Percentiles rank a stretch among this genome's conserved stretches.
phyloP scores from a whole-genome alignment of 1,139 yeast genomes.

The Lodderomyces oxycetoniae region DNA sequence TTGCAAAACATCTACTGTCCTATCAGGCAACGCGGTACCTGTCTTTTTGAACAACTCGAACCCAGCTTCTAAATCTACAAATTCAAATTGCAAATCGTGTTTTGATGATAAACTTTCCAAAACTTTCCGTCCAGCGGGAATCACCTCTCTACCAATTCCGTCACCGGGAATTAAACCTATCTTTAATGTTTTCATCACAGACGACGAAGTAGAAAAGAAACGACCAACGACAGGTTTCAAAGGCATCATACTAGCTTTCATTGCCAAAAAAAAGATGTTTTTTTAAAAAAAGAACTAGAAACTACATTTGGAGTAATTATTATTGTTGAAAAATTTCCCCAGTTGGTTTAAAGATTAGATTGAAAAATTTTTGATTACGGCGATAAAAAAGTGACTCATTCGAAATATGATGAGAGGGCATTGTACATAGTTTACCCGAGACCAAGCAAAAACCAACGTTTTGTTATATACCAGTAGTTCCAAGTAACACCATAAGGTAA shows the following conservation, averaged over 20 bases:
- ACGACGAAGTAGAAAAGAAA: slow-evolving; percentile 32
- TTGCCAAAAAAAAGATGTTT: background rate
- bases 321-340: too few species aligned
- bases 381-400: too few species aligned
- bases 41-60: slow-evolving; percentile 88
- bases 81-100: slow-evolving; percentile 76
- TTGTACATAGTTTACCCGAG: too few species aligned
- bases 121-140: slow-evolving; percentile 87
- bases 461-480: too few species aligned
- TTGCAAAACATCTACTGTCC: slow-evolving; percentile 76
- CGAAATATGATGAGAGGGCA: too few species aligned
- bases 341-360: too few species aligned
- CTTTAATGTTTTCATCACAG: slow-evolving; percentile 34
- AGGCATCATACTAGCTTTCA: background rate
- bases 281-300: slow-evolving; percentile 1
- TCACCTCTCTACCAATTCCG: slow-evolving; percentile 96
- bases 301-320: too few species aligned
- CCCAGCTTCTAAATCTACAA: slow-evolving; percentile 87
- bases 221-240: slow-evolving; percentile 16
- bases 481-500: too few species aligned
- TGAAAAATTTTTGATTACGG: too few species aligned
- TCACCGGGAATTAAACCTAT: slow-evolving; percentile 89
- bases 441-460: too few species aligned
- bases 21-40: slow-evolving; percentile 93
- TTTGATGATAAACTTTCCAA: slow-evolving; percentile 75